These are phyloP conservation scores for Ceratobasidium theobromae DNA, from an alignment of 1,284 basidiomycete species.

Conservation along the genomic window DNA sequence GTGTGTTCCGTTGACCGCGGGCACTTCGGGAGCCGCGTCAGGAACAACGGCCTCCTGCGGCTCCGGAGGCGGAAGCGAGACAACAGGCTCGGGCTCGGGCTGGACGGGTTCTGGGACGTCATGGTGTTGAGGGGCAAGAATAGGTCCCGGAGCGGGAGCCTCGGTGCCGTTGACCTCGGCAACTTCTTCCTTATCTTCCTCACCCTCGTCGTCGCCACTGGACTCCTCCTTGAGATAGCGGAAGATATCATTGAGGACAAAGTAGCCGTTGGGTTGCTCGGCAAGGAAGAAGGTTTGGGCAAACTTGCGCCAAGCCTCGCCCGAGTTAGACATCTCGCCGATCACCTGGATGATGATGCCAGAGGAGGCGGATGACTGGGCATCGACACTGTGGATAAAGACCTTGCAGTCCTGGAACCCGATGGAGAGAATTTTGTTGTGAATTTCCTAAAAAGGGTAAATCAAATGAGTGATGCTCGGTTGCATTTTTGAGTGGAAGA, in stretches of 20 bases:
- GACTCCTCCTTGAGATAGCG: conserved; percentile 90
- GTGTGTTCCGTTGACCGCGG: conserved; percentile 31
- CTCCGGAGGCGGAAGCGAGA: conserved; percentile 44
- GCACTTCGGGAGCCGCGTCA: conserved; percentile 37
- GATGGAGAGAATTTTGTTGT: conserved; percentile 91
- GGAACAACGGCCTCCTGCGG: conserved; percentile 40
- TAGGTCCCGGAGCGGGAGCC: conserved; percentile 37
- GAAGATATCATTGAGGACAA: conserved; percentile 99
- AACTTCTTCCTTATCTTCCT: conserved; percentile 39
- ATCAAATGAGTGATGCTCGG: conserved; percentile 1
- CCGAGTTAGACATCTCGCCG: conserved; percentile 95
- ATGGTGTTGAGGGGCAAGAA: conserved; percentile 36
- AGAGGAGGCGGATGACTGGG: conserved; percentile 88
- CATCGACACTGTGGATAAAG: conserved; percentile 93
- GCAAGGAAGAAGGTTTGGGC: conserved; percentile 99
- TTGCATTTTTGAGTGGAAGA: conserved; percentile 15
- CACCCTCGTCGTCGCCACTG: conserved; percentile 73
- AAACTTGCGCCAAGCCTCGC: conserved; percentile 94
- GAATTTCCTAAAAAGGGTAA: conserved; percentile 78
- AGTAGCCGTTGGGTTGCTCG: conserved; percentile 98
- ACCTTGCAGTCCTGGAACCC: conserved; percentile 97
- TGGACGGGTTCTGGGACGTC: conserved; percentile 38
- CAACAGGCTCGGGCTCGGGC: conserved; percentile 38
- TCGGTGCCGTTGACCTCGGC: conserved; percentile 33
- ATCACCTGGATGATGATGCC: conserved; percentile 99